These are phyloP conservation scores for Candida hungchunana DNA, from an alignment of 805 yeast genomes.

Conservation along the genomic window DNA sequence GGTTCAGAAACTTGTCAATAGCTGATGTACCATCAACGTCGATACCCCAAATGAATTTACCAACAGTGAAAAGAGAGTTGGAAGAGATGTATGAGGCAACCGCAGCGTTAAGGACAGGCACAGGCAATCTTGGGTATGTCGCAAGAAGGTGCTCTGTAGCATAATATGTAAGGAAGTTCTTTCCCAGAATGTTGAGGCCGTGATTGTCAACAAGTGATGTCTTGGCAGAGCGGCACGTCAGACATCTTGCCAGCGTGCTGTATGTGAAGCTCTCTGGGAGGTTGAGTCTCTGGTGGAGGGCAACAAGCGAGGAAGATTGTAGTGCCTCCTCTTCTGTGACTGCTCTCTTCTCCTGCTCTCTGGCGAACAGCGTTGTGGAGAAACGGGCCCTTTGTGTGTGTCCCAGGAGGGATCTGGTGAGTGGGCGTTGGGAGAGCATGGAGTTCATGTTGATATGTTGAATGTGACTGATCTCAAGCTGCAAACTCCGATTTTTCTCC, in stretches of 20 bases:
- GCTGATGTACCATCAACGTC: constrained; percentile 65
- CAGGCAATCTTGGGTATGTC: constrained; percentile 87
- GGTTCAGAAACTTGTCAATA: constrained; percentile 60
- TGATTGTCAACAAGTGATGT: constrained; percentile 59
- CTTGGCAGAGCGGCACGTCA: constrained; percentile 52
- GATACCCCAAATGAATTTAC: constrained; percentile 77
- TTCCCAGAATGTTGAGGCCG: constrained; percentile 81
- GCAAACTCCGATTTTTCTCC: too few species aligned
- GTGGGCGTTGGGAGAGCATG: constrained; percentile 1
- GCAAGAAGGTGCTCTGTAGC: constrained; percentile 68
- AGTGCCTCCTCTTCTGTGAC: constrained; percentile 48
- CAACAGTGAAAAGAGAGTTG: constrained; percentile 60
- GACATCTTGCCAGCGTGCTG: constrained; percentile 73
- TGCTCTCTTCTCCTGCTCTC: constrained; percentile 20
- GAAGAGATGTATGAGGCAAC: constrained; percentile 72
- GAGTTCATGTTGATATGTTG: constrained; percentile 7
- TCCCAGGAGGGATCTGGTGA: constrained; percentile 5
- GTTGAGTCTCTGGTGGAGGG: constrained; percentile 73
- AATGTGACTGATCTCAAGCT: too few species aligned
- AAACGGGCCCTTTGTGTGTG: constrained; percentile 4
- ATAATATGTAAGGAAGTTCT: constrained; percentile 68
- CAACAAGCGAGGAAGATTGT: constrained; percentile 65
- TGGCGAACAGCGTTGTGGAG: too few species aligned
- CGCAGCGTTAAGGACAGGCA: constrained; percentile 68
- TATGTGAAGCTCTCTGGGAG: constrained; percentile 54